Base-by-base conservation (phyloP, 2,329 filamentous ascomycete genomes). In the Cercospora sojina region DNA sequence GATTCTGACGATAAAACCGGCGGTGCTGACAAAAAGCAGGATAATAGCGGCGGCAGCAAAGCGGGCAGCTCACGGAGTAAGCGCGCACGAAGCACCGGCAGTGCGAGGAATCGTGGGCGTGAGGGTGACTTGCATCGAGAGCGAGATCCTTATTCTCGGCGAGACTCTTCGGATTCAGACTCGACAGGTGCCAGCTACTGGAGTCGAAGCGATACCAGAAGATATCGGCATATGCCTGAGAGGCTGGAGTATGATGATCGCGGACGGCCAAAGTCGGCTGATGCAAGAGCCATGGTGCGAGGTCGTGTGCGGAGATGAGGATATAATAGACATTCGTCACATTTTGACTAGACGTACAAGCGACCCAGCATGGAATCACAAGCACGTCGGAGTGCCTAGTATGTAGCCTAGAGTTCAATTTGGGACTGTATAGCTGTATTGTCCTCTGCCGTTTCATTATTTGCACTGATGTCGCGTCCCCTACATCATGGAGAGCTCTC, bases 21-120 rank as follows among this genome's bases (percentile, higher is more conserved):
- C 53, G 59, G 60, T 43, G 65, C 60, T 63, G 60, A 63, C 60
- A 43, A 63, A 31, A 38, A 56, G 31, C 60, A 63, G 60, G 60
- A 38, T 63, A 63, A 55, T 16, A 29, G 59, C 43, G 64, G 64
- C 20, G 64, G 53, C 3, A 41, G 51, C 20, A 38, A 47, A 38
- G 53, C 35, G 5, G 55, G 55, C n/a, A 60, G 56, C 43, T 43
- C 29, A 38, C 51, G 60, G 25, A 64, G 55, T 25, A 29, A 49
- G 18, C 43, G 64, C 18, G 53, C 55, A 5, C 51, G 43, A 31
- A 53, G 51, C 35, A 43, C 51, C 6, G 56, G 43, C 38, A 57
- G 57, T 53, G 58, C 63, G 18, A 51, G 55, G 32, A 51, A 57
- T 25, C 60, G 43, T 47, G 35, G 38, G 20, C 55, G 64, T 13